Evolutionary conservation across 129 eudicot genomes (phyloP).

Genomic region (Oenanthe sinensis): DNA sequence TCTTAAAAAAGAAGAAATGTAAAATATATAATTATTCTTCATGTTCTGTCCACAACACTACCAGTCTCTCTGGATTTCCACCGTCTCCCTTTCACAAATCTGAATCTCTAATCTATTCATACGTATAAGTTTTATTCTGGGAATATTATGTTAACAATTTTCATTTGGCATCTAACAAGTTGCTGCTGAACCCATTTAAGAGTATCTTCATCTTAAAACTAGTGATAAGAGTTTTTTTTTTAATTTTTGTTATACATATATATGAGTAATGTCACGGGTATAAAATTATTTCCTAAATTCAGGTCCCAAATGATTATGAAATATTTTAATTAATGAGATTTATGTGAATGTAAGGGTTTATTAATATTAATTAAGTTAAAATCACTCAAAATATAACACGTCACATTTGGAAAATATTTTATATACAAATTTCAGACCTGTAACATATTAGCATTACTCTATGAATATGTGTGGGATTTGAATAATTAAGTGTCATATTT

Average conservation of each 20-base stretch:
- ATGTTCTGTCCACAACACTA: neutral
- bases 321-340: no score
- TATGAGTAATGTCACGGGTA: no score
- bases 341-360: no score
- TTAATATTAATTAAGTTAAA: no score
- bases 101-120: neutral
- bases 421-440: no score
- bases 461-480: no score
- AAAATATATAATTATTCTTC: neutral
- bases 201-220: neutral
- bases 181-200: neutral
- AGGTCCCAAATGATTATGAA: no score
- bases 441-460: no score
- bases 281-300: no score
- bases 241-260: no score
- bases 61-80: neutral
- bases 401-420: no score
- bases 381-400: no score
- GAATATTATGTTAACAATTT: conserved; percentile 9
- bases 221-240: neutral
- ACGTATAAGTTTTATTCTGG: neutral
- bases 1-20: neutral
- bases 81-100: neutral
- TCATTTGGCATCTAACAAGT: conserved; percentile 1
- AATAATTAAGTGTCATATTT: neutral